phyloP scores from a whole-genome alignment of 306 rosid genomes.

The Vigna radiata region DNA sequence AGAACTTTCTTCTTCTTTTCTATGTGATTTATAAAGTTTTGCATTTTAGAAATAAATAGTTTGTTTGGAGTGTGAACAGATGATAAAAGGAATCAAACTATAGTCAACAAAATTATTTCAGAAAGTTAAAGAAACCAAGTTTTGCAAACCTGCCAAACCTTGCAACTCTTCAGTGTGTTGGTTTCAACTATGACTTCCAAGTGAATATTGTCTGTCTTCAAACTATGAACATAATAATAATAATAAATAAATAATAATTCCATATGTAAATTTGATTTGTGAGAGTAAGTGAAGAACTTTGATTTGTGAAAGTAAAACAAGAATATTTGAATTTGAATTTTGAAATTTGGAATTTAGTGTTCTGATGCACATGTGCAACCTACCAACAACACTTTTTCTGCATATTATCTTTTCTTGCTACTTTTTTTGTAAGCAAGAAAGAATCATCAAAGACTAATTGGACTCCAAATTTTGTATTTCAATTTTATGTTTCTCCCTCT shows the following conservation, averaged over 20 bases:
- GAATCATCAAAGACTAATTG: too few species aligned
- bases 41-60: not conserved
- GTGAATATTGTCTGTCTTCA: not conserved
- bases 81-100: slow-evolving; percentile 42
- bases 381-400: too few species aligned
- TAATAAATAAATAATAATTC: not conserved
- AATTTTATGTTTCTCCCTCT: too few species aligned
- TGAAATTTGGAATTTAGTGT: too few species aligned
- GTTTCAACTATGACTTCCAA: slow-evolving; percentile 7
- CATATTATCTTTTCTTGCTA: too few species aligned
- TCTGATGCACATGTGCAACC: too few species aligned
- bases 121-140: slow-evolving; percentile 25
- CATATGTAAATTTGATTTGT: not conserved
- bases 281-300: not conserved
- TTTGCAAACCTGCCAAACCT: slow-evolving; percentile 64
- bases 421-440: too few species aligned
- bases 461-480: too few species aligned
- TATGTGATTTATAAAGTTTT: too few species aligned
- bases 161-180: slow-evolving; percentile 2
- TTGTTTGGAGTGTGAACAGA: slow-evolving; percentile 50
- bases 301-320: too few species aligned
- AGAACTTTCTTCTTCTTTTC: too few species aligned
- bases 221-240: not conserved
- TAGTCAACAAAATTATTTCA: slow-evolving; percentile 47
- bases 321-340: too few species aligned